Base-by-base conservation (phyloP, 2,329 filamentous ascomycete genomes). In the Fusarium haematococcum region DNA sequence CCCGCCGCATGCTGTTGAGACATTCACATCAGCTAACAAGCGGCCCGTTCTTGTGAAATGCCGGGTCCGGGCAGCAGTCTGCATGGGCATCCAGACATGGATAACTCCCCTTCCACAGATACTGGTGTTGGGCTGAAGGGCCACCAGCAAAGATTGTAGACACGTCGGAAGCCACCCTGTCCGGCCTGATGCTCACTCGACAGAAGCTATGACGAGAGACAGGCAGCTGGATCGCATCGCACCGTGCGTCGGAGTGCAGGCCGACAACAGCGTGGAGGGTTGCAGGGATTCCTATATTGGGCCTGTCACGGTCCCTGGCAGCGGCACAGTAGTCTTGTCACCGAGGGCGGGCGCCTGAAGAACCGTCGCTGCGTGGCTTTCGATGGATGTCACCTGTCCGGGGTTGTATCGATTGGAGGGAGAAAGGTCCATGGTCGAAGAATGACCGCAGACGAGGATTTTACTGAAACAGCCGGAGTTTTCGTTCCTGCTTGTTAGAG, bases 221-320 rank as follows among this genome's bases (percentile, higher is more conserved):
- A 63, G 25, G 43, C 58, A 61, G 64, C 50, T 39, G 60, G 68
- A 69, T 72, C 71, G 63, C 54, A 69, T 72, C 71, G 63, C 54
- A 73, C 70, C 72, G 63, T 73, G 59, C 72, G 72, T 72, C 57
- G 45, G 58, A 68, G 61, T 27, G 48, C 50, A 76, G 59, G 66
- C 56, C 61, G 68, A 67, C 63, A 66, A 32, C 41, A 68, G 61
- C 65, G 69, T 72, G 73, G 68, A 73, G 58, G 57, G 54, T 56
- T 75, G 67, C 75, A 75, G 68, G 71, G 74, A 65, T 69, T 57
- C 57, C 45, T 67, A 59, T 73, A 68, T 74, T 57, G 68, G 73
- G 57, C 67, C 65, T 76, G 74, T 63, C 72, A 67, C 66, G 63
- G 65, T 70, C 68, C 76, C 76, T 73, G 67, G 70, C 70, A 70